phyloP scores from a whole-genome alignment of 768 basidiomycete species.

The Calocybe cyanea region DNA sequence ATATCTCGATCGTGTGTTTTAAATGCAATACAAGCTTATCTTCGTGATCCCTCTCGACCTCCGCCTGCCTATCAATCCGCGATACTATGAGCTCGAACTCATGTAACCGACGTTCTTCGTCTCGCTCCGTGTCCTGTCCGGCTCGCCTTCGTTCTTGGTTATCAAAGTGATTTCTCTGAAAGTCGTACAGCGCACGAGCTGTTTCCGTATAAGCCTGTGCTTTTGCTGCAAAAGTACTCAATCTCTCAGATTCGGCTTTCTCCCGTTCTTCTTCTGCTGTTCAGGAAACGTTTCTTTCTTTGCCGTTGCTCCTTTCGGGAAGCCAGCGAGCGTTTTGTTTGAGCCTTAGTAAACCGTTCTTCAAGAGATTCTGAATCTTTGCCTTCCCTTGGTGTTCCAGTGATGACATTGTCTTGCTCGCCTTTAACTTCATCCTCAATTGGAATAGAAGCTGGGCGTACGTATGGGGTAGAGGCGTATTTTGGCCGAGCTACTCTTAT shows the following conservation, averaged over 20 bases:
- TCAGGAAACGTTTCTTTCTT: constrained; percentile 2
- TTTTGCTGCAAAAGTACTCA: neutral
- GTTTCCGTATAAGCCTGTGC: neutral
- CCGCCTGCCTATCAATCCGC: constrained; percentile 3
- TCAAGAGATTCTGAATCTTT: neutral
- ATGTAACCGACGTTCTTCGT: neutral
- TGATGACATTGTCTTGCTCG: neutral
- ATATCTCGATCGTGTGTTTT: neutral
- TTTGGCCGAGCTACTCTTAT: too few species aligned
- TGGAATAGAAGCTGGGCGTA: neutral
- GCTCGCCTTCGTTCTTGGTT: neutral
- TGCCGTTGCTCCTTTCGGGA: neutral
- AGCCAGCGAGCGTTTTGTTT: neutral
- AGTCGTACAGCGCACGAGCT: neutral
- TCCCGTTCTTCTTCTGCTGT: constrained; percentile 1
- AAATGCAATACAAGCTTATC: neutral
- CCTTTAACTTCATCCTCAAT: neutral
- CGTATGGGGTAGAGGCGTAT: neutral
- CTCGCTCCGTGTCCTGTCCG: neutral
- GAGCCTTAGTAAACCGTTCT: neutral
- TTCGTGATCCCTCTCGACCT: constrained; percentile 1
- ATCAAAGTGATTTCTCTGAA: neutral
- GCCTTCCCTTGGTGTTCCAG: neutral
- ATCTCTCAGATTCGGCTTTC: neutral
- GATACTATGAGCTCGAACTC: neutral